phyloP scores from a whole-genome alignment of 73 alveolate species.

The Symbiodinium natans region DNA sequence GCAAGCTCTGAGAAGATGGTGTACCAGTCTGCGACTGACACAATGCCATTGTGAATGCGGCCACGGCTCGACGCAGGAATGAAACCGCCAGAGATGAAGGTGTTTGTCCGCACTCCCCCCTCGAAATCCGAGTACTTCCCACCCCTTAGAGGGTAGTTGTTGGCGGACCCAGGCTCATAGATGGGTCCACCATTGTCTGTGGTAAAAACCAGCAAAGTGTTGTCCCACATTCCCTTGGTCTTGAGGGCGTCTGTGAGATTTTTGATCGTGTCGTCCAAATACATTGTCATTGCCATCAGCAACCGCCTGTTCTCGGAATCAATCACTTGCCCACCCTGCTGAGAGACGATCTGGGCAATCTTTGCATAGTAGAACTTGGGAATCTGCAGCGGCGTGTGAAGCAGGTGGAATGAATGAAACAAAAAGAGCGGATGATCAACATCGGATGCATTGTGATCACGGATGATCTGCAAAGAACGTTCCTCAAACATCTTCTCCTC shows the following conservation, averaged over 20 bases:
- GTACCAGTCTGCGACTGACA: constrained; percentile 87
- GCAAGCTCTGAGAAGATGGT: constrained; percentile 69
- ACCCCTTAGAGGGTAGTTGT: constrained; percentile 62
- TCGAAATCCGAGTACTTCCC: constrained; percentile 90
- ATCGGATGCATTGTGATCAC: constrained; percentile 42
- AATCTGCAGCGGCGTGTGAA: constrained; percentile 77
- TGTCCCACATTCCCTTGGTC: constrained; percentile 89
- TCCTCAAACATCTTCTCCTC: constrained; percentile 84
- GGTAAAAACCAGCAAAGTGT: constrained; percentile 79
- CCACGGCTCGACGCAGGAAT: constrained; percentile 45
- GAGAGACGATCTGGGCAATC: constrained; percentile 26
- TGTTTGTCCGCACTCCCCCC: constrained; percentile 79
- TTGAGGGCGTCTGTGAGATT: constrained; percentile 29
- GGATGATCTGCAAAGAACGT: constrained; percentile 36
- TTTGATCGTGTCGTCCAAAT: constrained; percentile 61
- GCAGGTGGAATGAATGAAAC: constrained; percentile 77
- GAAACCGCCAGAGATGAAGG: constrained; percentile 81
- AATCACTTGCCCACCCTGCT: constrained; percentile 28
- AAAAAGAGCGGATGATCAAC: constrained; percentile 55
- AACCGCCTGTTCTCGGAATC: constrained; percentile 46
- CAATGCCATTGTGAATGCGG: constrained; percentile 29
- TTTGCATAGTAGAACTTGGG: constrained; percentile 28
- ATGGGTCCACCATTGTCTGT: constrained; percentile 93
- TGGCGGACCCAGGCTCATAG: constrained; percentile 84
- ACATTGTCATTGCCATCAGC: constrained; percentile 68